These are phyloP conservation scores for Phaeomoniella chlamydospora DNA, from an alignment of 2,329 filamentous ascomycete species.

Conservation along the genomic window DNA sequence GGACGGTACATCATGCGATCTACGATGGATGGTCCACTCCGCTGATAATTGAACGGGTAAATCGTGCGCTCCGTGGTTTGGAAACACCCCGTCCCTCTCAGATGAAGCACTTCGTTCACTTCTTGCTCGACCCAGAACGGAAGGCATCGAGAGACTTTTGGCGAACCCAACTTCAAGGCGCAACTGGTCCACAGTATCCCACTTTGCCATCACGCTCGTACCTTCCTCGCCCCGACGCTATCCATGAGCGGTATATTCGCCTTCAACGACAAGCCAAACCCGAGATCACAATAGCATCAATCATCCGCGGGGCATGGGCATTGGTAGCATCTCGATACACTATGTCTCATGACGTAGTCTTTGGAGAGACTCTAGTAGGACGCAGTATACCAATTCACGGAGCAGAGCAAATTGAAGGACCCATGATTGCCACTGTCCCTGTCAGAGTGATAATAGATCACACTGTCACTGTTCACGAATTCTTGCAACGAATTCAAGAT, in stretches of 20 bases:
- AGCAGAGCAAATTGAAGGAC: conserved; percentile 33
- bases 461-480: conserved; percentile 26
- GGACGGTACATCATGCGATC: conserved; percentile 36
- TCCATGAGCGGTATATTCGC: conserved; percentile 27
- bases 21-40: conserved; percentile 35
- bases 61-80: conserved; percentile 16
- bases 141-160: conserved; percentile 29
- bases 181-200: conserved; percentile 34
- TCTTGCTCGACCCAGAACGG: conserved; percentile 27
- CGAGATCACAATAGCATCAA: conserved; percentile 23
- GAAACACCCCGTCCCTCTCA: conserved; percentile 5
- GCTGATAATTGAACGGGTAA: conserved; percentile 20
- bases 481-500: conserved; percentile 41
- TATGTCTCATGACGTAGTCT: conserved; percentile 30
- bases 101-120: conserved; percentile 35
- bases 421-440: conserved; percentile 27
- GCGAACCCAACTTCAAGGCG: conserved; percentile 28
- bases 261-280: conserved; percentile 10
- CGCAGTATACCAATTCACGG: conserved; percentile 28
- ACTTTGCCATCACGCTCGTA: conserved; percentile 31
- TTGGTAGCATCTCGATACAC: conserved; percentile 30
- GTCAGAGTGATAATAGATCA: conserved; percentile 24
- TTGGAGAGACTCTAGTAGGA: conserved; percentile 35
- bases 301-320: conserved; percentile 34
- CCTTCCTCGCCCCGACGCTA: conserved; percentile 25